A percentile compares a stretch with the other conserved stretches of the same genome.
Conservation (phyloP, 768 basidiomycete genomes). For the Phlebiopsis gigantea region DNA sequence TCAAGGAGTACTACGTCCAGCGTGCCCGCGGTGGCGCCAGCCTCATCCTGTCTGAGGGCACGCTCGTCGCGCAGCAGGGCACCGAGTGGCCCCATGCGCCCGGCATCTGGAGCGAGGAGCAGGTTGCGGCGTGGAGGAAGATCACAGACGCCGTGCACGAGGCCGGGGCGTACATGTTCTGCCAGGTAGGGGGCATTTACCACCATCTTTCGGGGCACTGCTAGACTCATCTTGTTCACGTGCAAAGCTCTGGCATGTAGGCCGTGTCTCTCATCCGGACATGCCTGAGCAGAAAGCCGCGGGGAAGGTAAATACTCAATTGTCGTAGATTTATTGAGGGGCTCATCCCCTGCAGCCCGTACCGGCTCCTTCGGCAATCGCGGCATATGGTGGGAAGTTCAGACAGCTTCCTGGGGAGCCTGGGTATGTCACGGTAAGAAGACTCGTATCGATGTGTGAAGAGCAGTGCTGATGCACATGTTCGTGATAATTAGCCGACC, state of each 20-base stretch:
- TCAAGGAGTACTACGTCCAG: slow-evolving; percentile 43
- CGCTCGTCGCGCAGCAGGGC: slow-evolving; percentile 44
- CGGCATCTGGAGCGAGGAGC: slow-evolving; percentile 58
- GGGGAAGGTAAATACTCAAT: slow-evolving; percentile 6
- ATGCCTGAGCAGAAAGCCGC: slow-evolving; percentile 9
- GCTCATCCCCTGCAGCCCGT: neutral
- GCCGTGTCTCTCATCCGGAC: slow-evolving; percentile 7
- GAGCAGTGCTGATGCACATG: no score
- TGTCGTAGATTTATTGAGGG: no score
- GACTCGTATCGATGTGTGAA: neutral
- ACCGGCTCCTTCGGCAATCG: slow-evolving; percentile 4
- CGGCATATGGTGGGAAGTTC: slow-evolving; percentile 4
- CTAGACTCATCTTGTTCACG: neutral
- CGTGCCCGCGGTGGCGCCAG: slow-evolving; percentile 43
- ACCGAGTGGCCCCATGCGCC: slow-evolving; percentile 48
- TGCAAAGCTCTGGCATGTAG: slow-evolving; percentile 8
- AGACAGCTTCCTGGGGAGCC: slow-evolving; percentile 4
- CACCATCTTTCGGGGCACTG: neutral
- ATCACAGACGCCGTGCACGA: slow-evolving; percentile 19
- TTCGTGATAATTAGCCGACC: neutral
- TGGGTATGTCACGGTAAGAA: slow-evolving; percentile 6
- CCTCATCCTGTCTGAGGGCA: slow-evolving; percentile 53
- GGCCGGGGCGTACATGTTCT: slow-evolving; percentile 7
- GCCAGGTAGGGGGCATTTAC: slow-evolving; percentile 1
- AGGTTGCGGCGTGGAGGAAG: slow-evolving; percentile 46